phyloP scores from a whole-genome alignment of 2,329 filamentous ascomycete species.

The Pleurostoma richardsiae region DNA sequence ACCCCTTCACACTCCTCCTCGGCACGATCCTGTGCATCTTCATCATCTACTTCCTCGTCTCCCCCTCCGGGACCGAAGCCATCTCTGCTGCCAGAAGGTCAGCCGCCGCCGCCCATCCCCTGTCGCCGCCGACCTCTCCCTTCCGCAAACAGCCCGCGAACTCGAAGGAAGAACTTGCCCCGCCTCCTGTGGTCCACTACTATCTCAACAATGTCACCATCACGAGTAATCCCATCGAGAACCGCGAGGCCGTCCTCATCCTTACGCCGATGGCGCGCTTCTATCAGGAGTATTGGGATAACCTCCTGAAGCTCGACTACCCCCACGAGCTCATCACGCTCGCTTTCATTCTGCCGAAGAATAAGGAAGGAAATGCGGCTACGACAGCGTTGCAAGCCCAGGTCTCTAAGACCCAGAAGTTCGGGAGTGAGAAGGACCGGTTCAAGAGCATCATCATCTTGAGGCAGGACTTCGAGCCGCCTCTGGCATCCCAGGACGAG shows the following conservation, averaged over 20 bases:
- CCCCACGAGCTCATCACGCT: constrained; percentile 93
- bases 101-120: constrained; percentile 58
- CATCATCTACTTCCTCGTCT: constrained; percentile 60
- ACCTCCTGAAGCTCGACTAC: constrained; percentile 76
- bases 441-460: constrained; percentile 94
- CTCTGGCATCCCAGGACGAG: constrained; percentile 76
- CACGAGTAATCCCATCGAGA: constrained; percentile 67
- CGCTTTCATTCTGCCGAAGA: constrained; percentile 94
- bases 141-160: constrained; percentile 60
- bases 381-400: constrained; percentile 78
- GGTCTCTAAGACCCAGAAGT: constrained; percentile 77
- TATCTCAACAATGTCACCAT: constrained; percentile 93
- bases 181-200: constrained; percentile 87
- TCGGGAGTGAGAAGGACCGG: constrained; percentile 68
- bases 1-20: constrained; percentile 68
- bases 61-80: constrained; percentile 42
- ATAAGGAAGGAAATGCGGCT: constrained; percentile 83
- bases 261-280: constrained; percentile 90
- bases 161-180: constrained; percentile 48
- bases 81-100: constrained; percentile 43
- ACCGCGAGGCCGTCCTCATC: constrained; percentile 82
- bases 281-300: constrained; percentile 95
- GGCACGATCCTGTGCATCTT: constrained; percentile 68
- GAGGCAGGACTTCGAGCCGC: constrained; percentile 88
- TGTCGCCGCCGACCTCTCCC: constrained; percentile 70